Evolutionary conservation across 176 grass and related monocot genomes (phyloP), one percentile per base, ranked within the genome.

Genomic region (Miscanthus lutarioriparius): DNA sequence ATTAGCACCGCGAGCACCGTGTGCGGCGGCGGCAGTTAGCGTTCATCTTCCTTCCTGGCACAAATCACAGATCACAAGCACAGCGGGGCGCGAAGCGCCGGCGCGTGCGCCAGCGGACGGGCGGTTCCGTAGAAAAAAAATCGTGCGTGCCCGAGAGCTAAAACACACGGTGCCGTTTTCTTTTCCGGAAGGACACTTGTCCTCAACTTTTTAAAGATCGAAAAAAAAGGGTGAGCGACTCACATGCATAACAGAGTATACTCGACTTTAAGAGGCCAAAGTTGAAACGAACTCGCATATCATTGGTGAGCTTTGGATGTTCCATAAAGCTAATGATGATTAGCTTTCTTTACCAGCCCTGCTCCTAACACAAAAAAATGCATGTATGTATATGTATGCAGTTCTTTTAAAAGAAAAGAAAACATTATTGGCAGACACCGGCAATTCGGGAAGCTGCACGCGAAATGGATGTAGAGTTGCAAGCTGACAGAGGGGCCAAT

Each of bases 361-460:
- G 16, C 7, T 4, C 65, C 17, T n/a, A 54, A 12, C 9, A 23
- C 19, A n/a, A 63, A 63, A 23, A 70, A 41, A 7, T 45, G 43
- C 40, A 43, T 43, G 40, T 43, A 10, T 11, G 40, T 11, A 48
- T 6, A 49, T 49, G 14, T 30, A 30, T 30, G 28, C 5, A 48
- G 14, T 15, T 14, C 13, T 47, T 47, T 47, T 12, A 45, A 45
- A 48, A 10, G 0, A 16, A 56, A 61, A 30, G 2, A 30, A 30
- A 30, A 30, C 1, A 30, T 62, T 67, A 30, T 62, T 67, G 10
- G 0, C 7, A 56, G 33, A 3, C 61, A 45, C 64, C 64, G 26
- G 64, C 7, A 22, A 61, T 78, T 70, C 17, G 4, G 74, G 64
- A 85, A 78, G 74, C 49, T 85, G 64, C 48, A 45, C 19, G 3